A percentile compares a stretch with the other conserved stretches of the same genome.
Conservation (phyloP, 768 basidiomycete species). For the Boletus pseudopeckii region DNA sequence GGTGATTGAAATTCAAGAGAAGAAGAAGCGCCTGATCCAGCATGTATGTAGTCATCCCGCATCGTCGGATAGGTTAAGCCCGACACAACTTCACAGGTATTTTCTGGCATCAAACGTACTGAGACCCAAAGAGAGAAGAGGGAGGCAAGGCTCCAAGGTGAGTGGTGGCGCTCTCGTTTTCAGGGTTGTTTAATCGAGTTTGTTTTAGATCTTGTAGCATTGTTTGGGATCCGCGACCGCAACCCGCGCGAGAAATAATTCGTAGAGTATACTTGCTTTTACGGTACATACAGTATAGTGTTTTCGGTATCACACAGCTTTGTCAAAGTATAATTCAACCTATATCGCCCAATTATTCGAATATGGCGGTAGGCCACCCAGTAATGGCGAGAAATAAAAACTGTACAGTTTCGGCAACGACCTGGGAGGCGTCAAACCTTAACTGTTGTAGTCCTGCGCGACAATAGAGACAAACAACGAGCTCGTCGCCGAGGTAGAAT, state of each 20-base stretch:
- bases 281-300: conserved; percentile 17
- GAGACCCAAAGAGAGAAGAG: conserved; percentile 75
- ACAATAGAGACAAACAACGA: conserved; percentile 25
- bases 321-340: conserved; percentile 2
- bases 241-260: neutral
- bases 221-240: conserved; percentile 45
- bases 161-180: conserved; percentile 6
- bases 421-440: conserved; percentile 28
- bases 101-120: conserved; percentile 73
- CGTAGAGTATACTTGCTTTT: neutral
- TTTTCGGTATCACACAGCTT: neutral
- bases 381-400: conserved; percentile 10
- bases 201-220: conserved; percentile 53
- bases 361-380: no score
- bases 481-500: conserved; percentile 21
- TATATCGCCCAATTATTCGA: neutral
- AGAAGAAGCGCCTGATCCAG: conserved; percentile 75
- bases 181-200: neutral
- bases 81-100: conserved; percentile 51
- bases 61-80: neutral
- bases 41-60: conserved; percentile 43
- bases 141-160: conserved; percentile 80
- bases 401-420: conserved; percentile 29
- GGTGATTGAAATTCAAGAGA: conserved; percentile 84
- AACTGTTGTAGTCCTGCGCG: conserved; percentile 3